Conservation (phyloP, 2,329 filamentous ascomycete species). For the Phialophora verrucosa region DNA sequence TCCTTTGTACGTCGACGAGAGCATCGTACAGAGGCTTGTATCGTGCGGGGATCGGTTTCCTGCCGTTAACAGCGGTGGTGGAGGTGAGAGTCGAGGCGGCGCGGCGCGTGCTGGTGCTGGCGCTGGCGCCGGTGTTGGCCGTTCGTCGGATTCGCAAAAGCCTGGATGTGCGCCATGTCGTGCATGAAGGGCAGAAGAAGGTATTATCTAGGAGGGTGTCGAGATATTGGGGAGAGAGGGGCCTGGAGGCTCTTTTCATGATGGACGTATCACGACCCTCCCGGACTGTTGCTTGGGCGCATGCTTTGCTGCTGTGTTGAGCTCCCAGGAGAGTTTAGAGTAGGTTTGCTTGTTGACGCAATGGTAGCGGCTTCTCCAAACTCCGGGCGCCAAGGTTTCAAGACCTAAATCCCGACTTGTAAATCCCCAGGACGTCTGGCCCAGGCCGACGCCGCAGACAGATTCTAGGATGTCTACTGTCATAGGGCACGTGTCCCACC, state of each 20-base stretch:
- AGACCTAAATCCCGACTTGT: too few species aligned
- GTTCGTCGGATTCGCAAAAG: constrained; percentile 16
- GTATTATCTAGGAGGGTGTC: constrained; percentile 31
- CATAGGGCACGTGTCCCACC: too few species aligned
- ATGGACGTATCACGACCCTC: background rate
- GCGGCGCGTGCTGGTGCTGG: background rate
- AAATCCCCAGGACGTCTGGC: too few species aligned
- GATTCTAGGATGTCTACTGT: too few species aligned
- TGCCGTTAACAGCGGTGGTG: constrained; percentile 59
- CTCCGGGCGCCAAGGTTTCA: too few species aligned
- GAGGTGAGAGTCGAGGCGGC: constrained; percentile 53
- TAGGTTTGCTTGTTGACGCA: too few species aligned
- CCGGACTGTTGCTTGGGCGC: background rate
- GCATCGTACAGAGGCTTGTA: constrained; percentile 61
- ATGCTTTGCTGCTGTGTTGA: background rate
- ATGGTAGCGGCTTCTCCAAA: too few species aligned
- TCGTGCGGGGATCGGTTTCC: constrained; percentile 58
- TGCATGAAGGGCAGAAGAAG: constrained; percentile 51
- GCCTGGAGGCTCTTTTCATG: constrained; percentile 19
- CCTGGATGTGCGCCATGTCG: constrained; percentile 42
- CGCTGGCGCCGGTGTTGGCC: background rate
- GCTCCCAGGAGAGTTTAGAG: too few species aligned
- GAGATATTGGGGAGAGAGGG: constrained; percentile 18
- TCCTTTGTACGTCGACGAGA: constrained; percentile 57
- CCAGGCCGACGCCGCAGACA: too few species aligned